A percentile compares a stretch with the other conserved stretches of the same genome.
phyloP scores from a whole-genome alignment of 352 stramenopile species.

The Phytophthora macrochlamydospora region DNA sequence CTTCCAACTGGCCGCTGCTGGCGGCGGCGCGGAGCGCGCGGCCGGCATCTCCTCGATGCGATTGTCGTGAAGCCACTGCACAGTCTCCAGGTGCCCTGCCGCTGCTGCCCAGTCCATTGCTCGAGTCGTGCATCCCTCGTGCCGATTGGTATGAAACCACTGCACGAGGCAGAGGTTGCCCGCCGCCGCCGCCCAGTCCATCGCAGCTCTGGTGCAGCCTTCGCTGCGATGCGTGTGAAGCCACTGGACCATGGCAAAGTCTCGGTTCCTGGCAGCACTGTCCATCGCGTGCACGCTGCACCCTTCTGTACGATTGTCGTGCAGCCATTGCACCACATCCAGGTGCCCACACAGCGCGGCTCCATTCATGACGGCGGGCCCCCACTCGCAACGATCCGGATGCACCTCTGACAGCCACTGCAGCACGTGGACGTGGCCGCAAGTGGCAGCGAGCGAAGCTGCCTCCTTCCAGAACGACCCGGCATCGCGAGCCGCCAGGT shows the following conservation, averaged over 20 bases:
- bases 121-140: constrained; percentile 11
- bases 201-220: constrained; percentile 3
- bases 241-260: constrained; percentile 12
- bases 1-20: constrained; percentile 1
- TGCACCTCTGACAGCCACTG: constrained; percentile 6
- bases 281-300: constrained; percentile 13
- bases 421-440: constrained; percentile 9
- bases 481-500: not conserved
- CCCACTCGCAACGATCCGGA: constrained; percentile 4
- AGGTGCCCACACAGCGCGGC: constrained; percentile 11
- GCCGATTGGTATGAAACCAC: constrained; percentile 6
- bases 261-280: not conserved
- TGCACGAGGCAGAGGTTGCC: not conserved
- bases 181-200: constrained; percentile 1
- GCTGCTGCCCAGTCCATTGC: constrained; percentile 23
- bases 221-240: constrained; percentile 7
- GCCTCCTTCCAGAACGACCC: not conserved
- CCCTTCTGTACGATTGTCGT: constrained; percentile 16
- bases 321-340: constrained; percentile 20
- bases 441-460: not conserved
- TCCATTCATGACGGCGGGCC: constrained; percentile 4
- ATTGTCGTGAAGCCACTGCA: constrained; percentile 15
- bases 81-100: constrained; percentile 11
- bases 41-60: constrained; percentile 12
- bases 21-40: constrained; percentile 5